Evolutionary conservation across 1,284 basidiomycete species (phyloP).

Genomic region (Ceratobasidium sp.): DNA sequence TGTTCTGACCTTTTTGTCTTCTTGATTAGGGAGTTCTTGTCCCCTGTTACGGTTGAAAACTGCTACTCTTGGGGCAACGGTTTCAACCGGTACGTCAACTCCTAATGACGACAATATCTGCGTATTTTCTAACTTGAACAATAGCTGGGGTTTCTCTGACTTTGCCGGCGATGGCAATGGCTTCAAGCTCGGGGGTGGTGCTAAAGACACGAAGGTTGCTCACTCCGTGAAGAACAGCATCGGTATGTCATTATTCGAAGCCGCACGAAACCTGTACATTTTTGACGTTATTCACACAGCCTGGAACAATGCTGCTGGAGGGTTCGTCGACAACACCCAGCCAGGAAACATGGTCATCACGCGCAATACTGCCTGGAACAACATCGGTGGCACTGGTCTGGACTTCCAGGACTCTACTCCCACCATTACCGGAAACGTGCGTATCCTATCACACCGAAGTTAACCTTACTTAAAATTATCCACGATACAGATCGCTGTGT

Average conservation of each 20-base stretch:
- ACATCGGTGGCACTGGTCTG: conserved; percentile 42
- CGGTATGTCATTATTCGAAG: conserved; percentile 2
- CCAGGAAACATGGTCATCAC: conserved; percentile 40
- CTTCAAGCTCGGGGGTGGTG: conserved; percentile 42
- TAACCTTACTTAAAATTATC: not conserved
- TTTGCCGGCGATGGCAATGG: conserved; percentile 44
- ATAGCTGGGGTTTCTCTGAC: conserved; percentile 24
- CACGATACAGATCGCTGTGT: conserved; percentile 29
- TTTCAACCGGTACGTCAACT: conserved; percentile 43
- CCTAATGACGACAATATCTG: not conserved
- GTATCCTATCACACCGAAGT: not conserved
- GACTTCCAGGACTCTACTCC: conserved; percentile 42
- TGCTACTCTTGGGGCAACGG: conserved; percentile 46
- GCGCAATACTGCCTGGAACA: conserved; percentile 45
- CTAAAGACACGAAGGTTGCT: conserved; percentile 36
- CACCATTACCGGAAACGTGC: conserved; percentile 34
- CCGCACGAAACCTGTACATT: not conserved
- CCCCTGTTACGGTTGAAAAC: conserved; percentile 45
- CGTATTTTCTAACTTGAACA: not conserved
- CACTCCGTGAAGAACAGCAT: conserved; percentile 45
- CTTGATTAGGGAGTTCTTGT: conserved; percentile 41
- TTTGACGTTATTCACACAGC: not conserved
- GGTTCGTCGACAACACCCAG: conserved; percentile 47
- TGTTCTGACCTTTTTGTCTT: not conserved
- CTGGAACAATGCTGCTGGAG: conserved; percentile 30